phyloP scores from a whole-genome alignment of 192 early-diverging fungal genomes.

The Coemansia javaensis region DNA sequence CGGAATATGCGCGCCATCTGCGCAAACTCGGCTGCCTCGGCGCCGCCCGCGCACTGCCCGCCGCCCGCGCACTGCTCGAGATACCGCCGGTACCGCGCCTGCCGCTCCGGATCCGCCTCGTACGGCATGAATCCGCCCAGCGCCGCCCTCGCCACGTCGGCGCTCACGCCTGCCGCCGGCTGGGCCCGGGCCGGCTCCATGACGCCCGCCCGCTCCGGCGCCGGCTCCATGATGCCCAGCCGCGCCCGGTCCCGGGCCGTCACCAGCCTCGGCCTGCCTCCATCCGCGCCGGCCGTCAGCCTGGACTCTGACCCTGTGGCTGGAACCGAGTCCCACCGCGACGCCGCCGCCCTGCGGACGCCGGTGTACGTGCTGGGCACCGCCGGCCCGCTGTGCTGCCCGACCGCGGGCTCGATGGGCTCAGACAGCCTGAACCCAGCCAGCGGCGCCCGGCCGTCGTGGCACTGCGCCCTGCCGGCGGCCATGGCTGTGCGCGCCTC shows the following conservation, averaged over 20 bases:
- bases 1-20: slow-evolving; percentile 4
- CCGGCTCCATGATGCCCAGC: slow-evolving; percentile 8
- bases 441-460: slow-evolving; percentile 10
- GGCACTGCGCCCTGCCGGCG: neutral
- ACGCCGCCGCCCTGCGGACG: neutral
- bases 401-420: slow-evolving; percentile 2
- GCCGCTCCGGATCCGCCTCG: slow-evolving; percentile 2
- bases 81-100: slow-evolving; percentile 2
- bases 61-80: neutral
- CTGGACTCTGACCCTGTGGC: slow-evolving; percentile 7
- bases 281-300: neutral
- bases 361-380: slow-evolving; percentile 19
- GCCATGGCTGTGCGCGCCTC: too few species aligned
- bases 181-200: neutral
- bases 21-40: slow-evolving; percentile 4
- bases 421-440: slow-evolving; percentile 13
- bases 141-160: slow-evolving; percentile 2
- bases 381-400: slow-evolving; percentile 2
- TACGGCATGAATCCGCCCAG: slow-evolving; percentile 12
- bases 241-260: slow-evolving; percentile 7
- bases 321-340: slow-evolving; percentile 24
- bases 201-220: slow-evolving; percentile 4
- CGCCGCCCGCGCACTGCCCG: neutral
- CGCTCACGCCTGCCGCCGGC: neutral
- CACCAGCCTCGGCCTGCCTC: neutral